These are phyloP conservation scores for Hamigera avellanea DNA, from an alignment of 495 filamentous ascomycete genomes.

Conservation along the genomic window DNA sequence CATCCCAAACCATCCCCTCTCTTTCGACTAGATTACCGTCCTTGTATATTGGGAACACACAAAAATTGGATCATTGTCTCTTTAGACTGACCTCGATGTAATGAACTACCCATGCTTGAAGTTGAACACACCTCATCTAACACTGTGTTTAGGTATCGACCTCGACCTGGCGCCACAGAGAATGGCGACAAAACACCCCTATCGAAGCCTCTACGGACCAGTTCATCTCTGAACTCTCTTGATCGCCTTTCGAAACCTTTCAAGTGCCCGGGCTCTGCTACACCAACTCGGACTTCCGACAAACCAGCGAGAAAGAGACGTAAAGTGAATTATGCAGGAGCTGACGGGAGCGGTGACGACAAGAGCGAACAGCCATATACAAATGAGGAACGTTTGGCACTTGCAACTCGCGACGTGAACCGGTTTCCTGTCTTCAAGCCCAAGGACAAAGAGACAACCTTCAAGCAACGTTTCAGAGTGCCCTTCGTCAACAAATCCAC, in stretches of 20 bases:
- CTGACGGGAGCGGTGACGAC: slow-evolving; percentile 56
- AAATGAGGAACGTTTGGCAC: slow-evolving; percentile 75
- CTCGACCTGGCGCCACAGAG: slow-evolving; percentile 16
- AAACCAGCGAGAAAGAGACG: slow-evolving; percentile 77
- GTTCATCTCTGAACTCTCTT: slow-evolving; percentile 36
- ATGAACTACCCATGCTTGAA: too few relatives aligned
- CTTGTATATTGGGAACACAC: background rate
- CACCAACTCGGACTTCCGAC: slow-evolving; percentile 55
- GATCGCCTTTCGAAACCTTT: slow-evolving; percentile 79
- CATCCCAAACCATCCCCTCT: too few relatives aligned
- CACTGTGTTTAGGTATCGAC: slow-evolving; percentile 31
- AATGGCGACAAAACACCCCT: slow-evolving; percentile 26
- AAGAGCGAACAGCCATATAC: slow-evolving; percentile 71
- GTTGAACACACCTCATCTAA: too few relatives aligned
- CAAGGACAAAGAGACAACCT: slow-evolving; percentile 76
- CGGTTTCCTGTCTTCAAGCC: slow-evolving; percentile 80
- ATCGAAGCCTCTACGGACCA: slow-evolving; percentile 18
- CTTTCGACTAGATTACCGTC: too few relatives aligned
- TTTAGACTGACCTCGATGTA: too few relatives aligned
- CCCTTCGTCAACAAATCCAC: slow-evolving; percentile 74
- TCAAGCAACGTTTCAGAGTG: slow-evolving; percentile 72
- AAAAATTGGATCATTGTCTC: too few relatives aligned
- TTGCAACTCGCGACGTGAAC: slow-evolving; percentile 82
- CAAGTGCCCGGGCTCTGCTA: slow-evolving; percentile 81
- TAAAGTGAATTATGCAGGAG: slow-evolving; percentile 81